Base-by-base conservation (phyloP, 768 basidiomycete species). In the Mycena sanguinolenta region DNA sequence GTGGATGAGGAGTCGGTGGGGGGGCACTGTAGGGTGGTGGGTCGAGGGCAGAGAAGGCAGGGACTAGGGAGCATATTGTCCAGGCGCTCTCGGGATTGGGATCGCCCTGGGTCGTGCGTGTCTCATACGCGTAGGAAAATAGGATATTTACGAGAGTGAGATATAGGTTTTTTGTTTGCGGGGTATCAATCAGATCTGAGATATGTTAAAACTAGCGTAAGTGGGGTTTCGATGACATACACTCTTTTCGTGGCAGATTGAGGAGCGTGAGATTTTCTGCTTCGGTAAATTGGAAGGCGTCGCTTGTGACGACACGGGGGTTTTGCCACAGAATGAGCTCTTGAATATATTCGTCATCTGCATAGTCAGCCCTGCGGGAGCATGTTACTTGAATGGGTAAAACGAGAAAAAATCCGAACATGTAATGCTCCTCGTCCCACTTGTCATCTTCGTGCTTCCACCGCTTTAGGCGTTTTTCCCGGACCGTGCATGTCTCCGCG, bases 81-180 rank as follows among this genome's bases (percentile, higher is more conserved):
- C 95, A 96, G 17, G 93, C 91, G 77, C 95, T 95, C 79, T 96
- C 95, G 9, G 93, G 87, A 3, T 92, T 95, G n/a, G 94, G 89
- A 69, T 96, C 95, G 57, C 85, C 84, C 70, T 91, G 90, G 0
- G 90, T 94, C 6, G 91, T 94, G 46, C 94, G 90, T 58, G 87
- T 84, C 70, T 96, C 95, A 77, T 96, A 96, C 6, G 89, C 87
- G 75, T 92, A 91, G n/a, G 93, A 86, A 80, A 95, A 95, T 23
- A 96, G 85, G 12, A 96, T 75, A 8, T 90, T 88, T 65, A 91
- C 77, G 38, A 95, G 84, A 0, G 90, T 90, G 62, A 93, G 82
- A 78, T 95, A 92, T 32, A 95, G 84, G 38, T 83, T 79, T 68
- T 87, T 89, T 27, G 86, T 89, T 78, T 95, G 89, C 10, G 71